Evolutionary conservation across 1,284 basidiomycete genomes (phyloP).

Genomic region (Trametes versicolor): DNA sequence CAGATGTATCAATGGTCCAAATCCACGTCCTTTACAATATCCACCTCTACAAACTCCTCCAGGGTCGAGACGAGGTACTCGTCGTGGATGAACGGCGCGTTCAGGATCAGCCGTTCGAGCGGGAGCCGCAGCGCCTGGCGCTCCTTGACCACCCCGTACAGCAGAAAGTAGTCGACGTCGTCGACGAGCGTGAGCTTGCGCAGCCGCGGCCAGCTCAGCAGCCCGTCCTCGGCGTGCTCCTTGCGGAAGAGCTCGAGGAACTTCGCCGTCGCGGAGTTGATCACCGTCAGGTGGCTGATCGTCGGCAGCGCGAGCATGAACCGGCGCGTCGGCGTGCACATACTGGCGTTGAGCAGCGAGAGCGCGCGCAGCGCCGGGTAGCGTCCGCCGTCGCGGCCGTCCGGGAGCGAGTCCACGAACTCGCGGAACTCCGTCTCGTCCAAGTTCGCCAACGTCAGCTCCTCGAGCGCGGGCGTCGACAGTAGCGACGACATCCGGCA

Average conservation of each 20-base stretch:
- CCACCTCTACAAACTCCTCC: constrained; percentile 38
- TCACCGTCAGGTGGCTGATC: constrained; percentile 39
- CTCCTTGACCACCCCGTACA: constrained; percentile 36
- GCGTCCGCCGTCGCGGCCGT: constrained; percentile 19
- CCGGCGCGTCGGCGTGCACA: constrained; percentile 34
- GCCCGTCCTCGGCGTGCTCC: constrained; percentile 31
- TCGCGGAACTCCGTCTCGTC: constrained; percentile 45
- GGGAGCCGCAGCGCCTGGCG: constrained; percentile 35
- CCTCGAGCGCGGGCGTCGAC: constrained; percentile 35
- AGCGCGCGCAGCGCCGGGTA: constrained; percentile 36
- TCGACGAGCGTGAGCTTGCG: constrained; percentile 40
- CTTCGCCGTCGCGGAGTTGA: constrained; percentile 40
- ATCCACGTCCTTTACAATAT: constrained; percentile 38
- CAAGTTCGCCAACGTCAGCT: constrained; percentile 41
- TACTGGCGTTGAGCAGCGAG: constrained; percentile 38
- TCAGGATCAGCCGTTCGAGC: constrained; percentile 38
- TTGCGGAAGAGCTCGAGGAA: constrained; percentile 41
- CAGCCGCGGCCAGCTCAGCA: constrained; percentile 36
- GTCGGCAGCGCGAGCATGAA: constrained; percentile 41
- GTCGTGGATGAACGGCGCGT: constrained; percentile 40
- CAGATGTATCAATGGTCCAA: constrained; percentile 30
- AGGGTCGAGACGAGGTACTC: constrained; percentile 32
- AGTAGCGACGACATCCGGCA: constrained; percentile 41
- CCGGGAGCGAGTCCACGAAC: constrained; percentile 38
- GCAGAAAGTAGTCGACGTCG: constrained; percentile 38